phyloP scores from a whole-genome alignment of 768 basidiomycete genomes.

The Rhodotorula diobovata region DNA sequence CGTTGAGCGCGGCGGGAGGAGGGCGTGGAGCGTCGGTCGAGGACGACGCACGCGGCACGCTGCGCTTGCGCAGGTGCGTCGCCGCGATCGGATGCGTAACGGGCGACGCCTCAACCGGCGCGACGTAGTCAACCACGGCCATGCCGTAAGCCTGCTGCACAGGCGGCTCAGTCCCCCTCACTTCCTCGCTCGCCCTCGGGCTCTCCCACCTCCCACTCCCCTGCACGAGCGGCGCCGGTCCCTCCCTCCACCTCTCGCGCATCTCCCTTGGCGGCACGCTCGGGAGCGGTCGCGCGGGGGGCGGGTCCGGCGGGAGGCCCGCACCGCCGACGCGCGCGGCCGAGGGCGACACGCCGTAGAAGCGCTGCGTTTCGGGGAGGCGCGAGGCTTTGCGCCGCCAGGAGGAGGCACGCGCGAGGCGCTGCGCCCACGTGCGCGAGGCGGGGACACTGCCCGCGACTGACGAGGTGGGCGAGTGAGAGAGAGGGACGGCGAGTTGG shows the following conservation, averaged over 20 bases:
- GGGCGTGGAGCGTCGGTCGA: background rate
- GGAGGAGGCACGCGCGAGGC: constrained; percentile 19
- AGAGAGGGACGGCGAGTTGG: background rate
- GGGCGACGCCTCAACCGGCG: background rate
- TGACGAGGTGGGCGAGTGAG: background rate
- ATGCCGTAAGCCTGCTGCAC: too few species aligned
- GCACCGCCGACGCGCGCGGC: background rate
- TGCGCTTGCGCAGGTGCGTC: background rate
- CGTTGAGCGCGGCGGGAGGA: background rate
- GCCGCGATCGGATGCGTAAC: background rate
- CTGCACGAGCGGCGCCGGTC: background rate
- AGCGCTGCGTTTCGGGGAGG: constrained; percentile 11
- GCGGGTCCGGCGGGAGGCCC: background rate
- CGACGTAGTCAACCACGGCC: background rate
- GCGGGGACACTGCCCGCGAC: background rate
- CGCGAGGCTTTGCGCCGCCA: constrained; percentile 20
- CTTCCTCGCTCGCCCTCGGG: background rate
- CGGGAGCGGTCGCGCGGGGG: constrained; percentile 15
- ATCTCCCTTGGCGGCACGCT: constrained; percentile 14
- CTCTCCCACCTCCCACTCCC: background rate
- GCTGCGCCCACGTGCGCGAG: constrained; percentile 2
- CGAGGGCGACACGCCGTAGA: constrained; percentile 2
- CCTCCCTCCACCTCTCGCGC: constrained; percentile 23
- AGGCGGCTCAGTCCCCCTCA: too few species aligned
- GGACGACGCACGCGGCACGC: background rate